Base-by-base conservation (phyloP, 805 yeast species). In the Candida alai region DNA sequence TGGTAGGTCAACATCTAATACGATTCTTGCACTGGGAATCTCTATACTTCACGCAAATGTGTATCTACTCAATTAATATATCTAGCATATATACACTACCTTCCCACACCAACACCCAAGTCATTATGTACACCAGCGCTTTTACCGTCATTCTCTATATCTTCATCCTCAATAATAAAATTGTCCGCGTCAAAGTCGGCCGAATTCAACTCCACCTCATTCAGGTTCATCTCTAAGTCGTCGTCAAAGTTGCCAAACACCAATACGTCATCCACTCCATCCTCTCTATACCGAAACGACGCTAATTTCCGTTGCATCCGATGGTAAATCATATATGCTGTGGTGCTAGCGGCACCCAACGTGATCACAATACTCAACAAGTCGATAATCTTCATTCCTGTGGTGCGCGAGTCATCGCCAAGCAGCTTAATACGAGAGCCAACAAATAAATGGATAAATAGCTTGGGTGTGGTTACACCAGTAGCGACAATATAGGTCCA, bases 381-480 rank as follows among this genome's bases (percentile, higher is more conserved):
- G 52, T 87, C 90, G 6, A 83, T 62, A n/a, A 80, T 27, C 48
- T 73, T 73, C 2, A 80, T 63, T 1, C 67, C 49, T 3, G 65
- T 41, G 24, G 78, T 73, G 23, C 73, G 71, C 3, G 71, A 58
- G 11, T 49, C 58, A 34, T 76, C 75, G 2, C 93, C 90, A 33
- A 89, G 62, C 28, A 74, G 74, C 39, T 78, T 84, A 22, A 89
- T 52, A 37, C 85, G 78, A 33, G 77, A 70, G 5, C 97, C 97
- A 22, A 86, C 73, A 50, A 85, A 88, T 8, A 86, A 60, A 47
- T 81, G 84, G 33, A 85, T 62, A n/a, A 84, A 52, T 41, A 82
- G 62, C 52, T 89, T 93, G 6, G 97, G 97, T 0, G 95, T 76
- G 2, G 95, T 78, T 21, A 86, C 54, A 0, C 77, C 43, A 16